A percentile compares a stretch with the other conserved stretches of the same genome.
These are phyloP conservation scores for Lactifluus piperatus DNA, from an alignment of 768 basidiomycete genomes.

Conservation along the genomic window DNA sequence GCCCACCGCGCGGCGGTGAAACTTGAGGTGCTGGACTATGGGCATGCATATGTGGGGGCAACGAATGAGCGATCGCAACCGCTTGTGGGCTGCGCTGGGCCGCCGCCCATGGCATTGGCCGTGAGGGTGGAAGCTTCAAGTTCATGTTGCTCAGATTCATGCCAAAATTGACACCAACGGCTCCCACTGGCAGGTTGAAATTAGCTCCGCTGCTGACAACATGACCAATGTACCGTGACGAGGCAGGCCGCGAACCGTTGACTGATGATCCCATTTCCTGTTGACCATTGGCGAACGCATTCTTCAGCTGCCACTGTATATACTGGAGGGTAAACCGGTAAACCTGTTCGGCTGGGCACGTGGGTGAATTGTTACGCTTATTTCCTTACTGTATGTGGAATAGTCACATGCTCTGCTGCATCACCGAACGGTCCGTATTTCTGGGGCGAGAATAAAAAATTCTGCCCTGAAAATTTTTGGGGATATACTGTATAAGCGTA, in stretches of 20 bases:
- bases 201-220: constrained; percentile 30
- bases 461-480: too few relatives aligned
- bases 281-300: constrained; percentile 36
- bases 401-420: too few relatives aligned
- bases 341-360: constrained; percentile 33
- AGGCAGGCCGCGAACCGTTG: constrained; percentile 24
- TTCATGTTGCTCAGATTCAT: constrained; percentile 38
- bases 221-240: constrained; percentile 35
- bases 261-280: constrained; percentile 22
- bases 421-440: too few relatives aligned
- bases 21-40: too few relatives aligned
- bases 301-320: constrained; percentile 56
- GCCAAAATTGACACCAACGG: constrained; percentile 23
- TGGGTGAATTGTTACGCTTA: constrained; percentile 21
- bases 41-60: background rate
- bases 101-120: constrained; percentile 35
- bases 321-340: too few relatives aligned
- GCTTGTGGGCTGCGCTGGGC: constrained; percentile 13
- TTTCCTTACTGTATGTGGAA: too few relatives aligned
- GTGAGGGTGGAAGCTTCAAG: constrained; percentile 31
- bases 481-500: too few relatives aligned
- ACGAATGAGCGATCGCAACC: too few relatives aligned
- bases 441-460: too few relatives aligned
- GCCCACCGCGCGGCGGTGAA: too few relatives aligned
- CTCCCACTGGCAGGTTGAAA: constrained; percentile 30